Conservation (phyloP, 352 stramenopile genomes). For the Pythium monospermum region DNA sequence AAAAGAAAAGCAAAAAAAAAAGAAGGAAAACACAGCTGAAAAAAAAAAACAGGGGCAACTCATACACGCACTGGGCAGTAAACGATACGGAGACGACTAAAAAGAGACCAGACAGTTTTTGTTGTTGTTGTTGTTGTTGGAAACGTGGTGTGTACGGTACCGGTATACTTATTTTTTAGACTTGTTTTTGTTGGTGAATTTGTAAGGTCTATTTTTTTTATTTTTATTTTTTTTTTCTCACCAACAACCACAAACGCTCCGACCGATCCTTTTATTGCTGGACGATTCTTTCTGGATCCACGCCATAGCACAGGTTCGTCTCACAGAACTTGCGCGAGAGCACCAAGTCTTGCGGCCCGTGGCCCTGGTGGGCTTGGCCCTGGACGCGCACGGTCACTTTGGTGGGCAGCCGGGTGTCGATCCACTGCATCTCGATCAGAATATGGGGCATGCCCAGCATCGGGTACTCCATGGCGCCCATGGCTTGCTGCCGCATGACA, state of each 20-base stretch:
- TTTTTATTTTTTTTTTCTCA: too few relatives aligned
- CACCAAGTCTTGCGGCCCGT: conserved; percentile 11
- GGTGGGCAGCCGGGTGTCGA: conserved; percentile 55
- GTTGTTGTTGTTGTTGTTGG: too few relatives aligned
- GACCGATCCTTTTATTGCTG: too few relatives aligned
- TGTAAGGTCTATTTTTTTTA: too few relatives aligned
- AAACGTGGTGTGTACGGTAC: not conserved
- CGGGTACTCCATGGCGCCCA: conserved; percentile 31
- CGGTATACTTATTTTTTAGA: too few relatives aligned
- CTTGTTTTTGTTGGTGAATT: too few relatives aligned
- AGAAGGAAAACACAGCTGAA: too few relatives aligned
- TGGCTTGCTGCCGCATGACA: conserved; percentile 40
- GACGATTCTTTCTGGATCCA: conserved; percentile 11
- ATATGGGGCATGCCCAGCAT: conserved; percentile 45
- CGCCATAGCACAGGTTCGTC: conserved; percentile 24
- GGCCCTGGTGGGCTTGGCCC: conserved; percentile 2
- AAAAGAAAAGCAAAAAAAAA: conserved; percentile 35
- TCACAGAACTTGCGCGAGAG: conserved; percentile 24
- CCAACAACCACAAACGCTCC: too few relatives aligned
- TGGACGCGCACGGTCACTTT: conserved; percentile 37
- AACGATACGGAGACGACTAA: too few relatives aligned
- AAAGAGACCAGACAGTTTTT: too few relatives aligned
- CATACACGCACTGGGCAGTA: too few relatives aligned
- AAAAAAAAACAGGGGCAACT: too few relatives aligned
- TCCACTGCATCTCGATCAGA: conserved; percentile 52